Evolutionary conservation across 495 filamentous ascomycete genomes (phyloP).

Genomic region (Talaromyces trachyspermus): DNA sequence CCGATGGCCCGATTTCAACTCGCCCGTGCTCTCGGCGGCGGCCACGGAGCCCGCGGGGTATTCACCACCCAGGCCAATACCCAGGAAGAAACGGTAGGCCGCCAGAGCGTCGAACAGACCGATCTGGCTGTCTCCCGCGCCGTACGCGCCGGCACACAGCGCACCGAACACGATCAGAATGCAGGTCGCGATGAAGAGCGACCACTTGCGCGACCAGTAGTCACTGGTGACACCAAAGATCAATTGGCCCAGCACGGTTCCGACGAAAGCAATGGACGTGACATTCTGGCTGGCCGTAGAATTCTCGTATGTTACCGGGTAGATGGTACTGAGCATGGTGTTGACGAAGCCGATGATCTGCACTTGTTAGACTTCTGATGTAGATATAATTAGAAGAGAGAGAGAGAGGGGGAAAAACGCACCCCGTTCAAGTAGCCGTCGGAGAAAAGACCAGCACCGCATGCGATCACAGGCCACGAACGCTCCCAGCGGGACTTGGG

Average conservation of each 20-base stretch:
- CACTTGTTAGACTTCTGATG: too few species aligned
- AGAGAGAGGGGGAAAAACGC: slow-evolving; percentile 16
- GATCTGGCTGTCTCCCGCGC: slow-evolving; percentile 47
- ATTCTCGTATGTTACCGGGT: slow-evolving; percentile 52
- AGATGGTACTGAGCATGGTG: slow-evolving; percentile 59
- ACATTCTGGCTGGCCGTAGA: slow-evolving; percentile 65
- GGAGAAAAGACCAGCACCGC: slow-evolving; percentile 82
- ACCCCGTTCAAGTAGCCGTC: slow-evolving; percentile 87
- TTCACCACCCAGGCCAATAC: slow-evolving; percentile 62
- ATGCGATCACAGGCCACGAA: slow-evolving; percentile 65
- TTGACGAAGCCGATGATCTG: slow-evolving; percentile 78
- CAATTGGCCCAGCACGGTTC: slow-evolving; percentile 79
- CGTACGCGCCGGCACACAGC: slow-evolving; percentile 71
- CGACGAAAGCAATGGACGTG: slow-evolving; percentile 75
- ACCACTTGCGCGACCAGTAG: slow-evolving; percentile 75
- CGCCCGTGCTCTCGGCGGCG: slow-evolving; percentile 74
- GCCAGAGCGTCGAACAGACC: slow-evolving; percentile 78
- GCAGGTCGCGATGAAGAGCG: slow-evolving; percentile 69
- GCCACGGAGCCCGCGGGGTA: slow-evolving; percentile 86
- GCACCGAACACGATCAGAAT: slow-evolving; percentile 80
- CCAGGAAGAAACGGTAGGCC: slow-evolving; percentile 77
- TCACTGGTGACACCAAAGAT: slow-evolving; percentile 78
- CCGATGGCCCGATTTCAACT: slow-evolving; percentile 69
- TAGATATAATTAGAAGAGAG: too few species aligned
- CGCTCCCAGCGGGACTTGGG: slow-evolving; percentile 51